Percentiles rank a stretch among this genome's conserved stretches.
phyloP scores from a whole-genome alignment of 208 protist species.

The Herpetomonas samuelpessoai region DNA sequence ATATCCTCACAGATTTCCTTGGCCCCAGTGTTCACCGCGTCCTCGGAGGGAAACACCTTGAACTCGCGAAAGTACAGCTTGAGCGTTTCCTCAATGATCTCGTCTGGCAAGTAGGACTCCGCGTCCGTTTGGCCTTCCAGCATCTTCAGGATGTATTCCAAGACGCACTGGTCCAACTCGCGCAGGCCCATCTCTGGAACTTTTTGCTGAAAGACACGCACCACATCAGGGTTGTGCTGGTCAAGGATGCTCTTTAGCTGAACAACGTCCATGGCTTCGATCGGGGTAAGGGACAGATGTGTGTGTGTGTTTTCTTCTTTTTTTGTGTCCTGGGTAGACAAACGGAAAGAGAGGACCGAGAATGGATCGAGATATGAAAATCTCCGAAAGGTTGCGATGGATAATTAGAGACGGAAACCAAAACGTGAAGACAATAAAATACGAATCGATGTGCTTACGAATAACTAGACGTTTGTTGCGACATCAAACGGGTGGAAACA shows the following conservation, averaged over 20 bases:
- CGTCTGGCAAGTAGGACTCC: slow-evolving; percentile 76
- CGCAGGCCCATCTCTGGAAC: slow-evolving; percentile 70
- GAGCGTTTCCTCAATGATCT: slow-evolving; percentile 72
- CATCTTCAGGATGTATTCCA: slow-evolving; percentile 85
- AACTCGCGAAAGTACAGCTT: slow-evolving; percentile 80
- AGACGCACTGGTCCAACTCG: slow-evolving; percentile 71
- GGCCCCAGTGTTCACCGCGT: slow-evolving; percentile 28
- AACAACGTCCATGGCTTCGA: slow-evolving; percentile 64
- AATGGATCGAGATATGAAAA: too few species aligned
- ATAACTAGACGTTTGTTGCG: too few species aligned
- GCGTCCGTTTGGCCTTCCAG: slow-evolving; percentile 80
- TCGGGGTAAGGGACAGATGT: too few species aligned
- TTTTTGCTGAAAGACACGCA: slow-evolving; percentile 59
- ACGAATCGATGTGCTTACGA: too few species aligned
- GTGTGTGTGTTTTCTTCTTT: too few species aligned
- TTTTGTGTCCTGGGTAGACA: too few species aligned
- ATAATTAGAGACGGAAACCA: too few species aligned
- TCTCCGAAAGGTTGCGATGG: too few species aligned
- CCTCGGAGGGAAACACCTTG: slow-evolving; percentile 45
- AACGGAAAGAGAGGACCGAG: too few species aligned
- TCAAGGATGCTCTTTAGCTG: slow-evolving; percentile 56
- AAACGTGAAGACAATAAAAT: too few species aligned
- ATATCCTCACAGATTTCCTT: slow-evolving; percentile 52
- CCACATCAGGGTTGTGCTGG: slow-evolving; percentile 46
- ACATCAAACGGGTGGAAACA: too few species aligned